Conservation (phyloP, 2,329 filamentous ascomycete genomes). For the Colletotrichum spinosum region DNA sequence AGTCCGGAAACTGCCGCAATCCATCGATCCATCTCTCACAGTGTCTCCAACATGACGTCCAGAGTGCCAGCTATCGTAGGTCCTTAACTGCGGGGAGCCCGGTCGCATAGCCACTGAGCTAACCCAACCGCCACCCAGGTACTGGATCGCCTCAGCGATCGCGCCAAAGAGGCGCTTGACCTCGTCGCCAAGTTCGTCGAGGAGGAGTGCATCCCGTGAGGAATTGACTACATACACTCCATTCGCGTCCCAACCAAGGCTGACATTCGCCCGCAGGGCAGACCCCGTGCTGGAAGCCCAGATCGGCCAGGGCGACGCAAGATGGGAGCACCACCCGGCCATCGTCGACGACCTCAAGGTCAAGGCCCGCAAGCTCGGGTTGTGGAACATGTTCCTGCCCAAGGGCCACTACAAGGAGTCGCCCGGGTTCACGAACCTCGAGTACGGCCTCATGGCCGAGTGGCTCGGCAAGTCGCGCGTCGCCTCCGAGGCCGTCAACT, state of each 20-base stretch:
- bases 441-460: conserved; percentile 98
- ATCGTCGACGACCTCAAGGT: conserved; percentile 91
- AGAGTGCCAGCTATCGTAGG: conserved; percentile 42
- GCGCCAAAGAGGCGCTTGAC: conserved; percentile 86
- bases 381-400: conserved; percentile 99
- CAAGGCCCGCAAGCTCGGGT: conserved; percentile 82
- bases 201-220: conserved; percentile 88
- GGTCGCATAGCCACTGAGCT: conserved; percentile 16
- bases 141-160: conserved; percentile 77
- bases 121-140: conserved; percentile 48
- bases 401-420: conserved; percentile 96
- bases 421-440: conserved; percentile 92
- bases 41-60: conserved; percentile 40
- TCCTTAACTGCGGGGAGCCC: conserved; percentile 21
- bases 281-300: conserved; percentile 85
- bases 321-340: conserved; percentile 84
- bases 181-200: conserved; percentile 95
- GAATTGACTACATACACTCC: conserved; percentile 11
- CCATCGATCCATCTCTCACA: background rate
- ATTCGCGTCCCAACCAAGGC: background rate
- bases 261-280: conserved; percentile 60
- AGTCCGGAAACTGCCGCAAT: background rate
- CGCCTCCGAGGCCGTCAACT: conserved; percentile 90
- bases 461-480: conserved; percentile 87
- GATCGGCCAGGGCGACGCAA: conserved; percentile 77